These are phyloP conservation scores for Monosporascus sp. DNA, from an alignment of 2,329 filamentous ascomycete species.

Conservation along the genomic window DNA sequence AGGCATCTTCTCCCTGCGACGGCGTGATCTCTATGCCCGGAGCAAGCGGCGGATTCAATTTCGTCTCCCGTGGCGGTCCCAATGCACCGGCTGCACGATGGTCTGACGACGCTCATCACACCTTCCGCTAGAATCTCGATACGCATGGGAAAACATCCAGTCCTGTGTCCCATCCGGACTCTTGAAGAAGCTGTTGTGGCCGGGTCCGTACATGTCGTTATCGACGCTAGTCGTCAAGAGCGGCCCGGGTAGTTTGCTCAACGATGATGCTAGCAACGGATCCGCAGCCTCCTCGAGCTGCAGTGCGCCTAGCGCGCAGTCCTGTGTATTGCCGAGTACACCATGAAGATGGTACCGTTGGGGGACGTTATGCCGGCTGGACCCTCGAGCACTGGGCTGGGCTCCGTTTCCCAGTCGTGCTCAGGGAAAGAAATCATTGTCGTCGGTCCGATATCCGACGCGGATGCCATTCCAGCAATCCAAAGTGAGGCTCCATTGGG, in stretches of 20 bases:
- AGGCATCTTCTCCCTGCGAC: neutral
- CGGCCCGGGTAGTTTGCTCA: slow-evolving; percentile 10
- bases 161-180: slow-evolving; percentile 14
- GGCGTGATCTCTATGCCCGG: neutral
- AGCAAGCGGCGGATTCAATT: slow-evolving; percentile 1
- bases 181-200: slow-evolving; percentile 17
- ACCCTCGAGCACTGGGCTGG: slow-evolving; percentile 11
- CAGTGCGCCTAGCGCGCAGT: slow-evolving; percentile 12
- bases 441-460: slow-evolving; percentile 6
- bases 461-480: slow-evolving; percentile 9
- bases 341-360: slow-evolving; percentile 9
- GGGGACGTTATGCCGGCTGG: slow-evolving; percentile 8
- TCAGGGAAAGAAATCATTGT: slow-evolving; percentile 12
- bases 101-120: slow-evolving; percentile 8
- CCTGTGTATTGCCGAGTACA: slow-evolving; percentile 14
- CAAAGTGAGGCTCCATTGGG: slow-evolving; percentile 15
- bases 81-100: slow-evolving; percentile 10
- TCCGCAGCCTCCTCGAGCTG: slow-evolving; percentile 4
- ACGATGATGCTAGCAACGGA: slow-evolving; percentile 6
- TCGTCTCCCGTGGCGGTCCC: slow-evolving; percentile 5
- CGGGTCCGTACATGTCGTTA: slow-evolving; percentile 12
- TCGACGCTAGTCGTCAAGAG: slow-evolving; percentile 5
- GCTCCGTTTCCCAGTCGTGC: slow-evolving; percentile 10
- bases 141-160: slow-evolving; percentile 15
- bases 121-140: slow-evolving; percentile 2